Evolutionary conservation across 257 asterid species (phyloP).

Genomic region (Fraxinus anomala): DNA sequence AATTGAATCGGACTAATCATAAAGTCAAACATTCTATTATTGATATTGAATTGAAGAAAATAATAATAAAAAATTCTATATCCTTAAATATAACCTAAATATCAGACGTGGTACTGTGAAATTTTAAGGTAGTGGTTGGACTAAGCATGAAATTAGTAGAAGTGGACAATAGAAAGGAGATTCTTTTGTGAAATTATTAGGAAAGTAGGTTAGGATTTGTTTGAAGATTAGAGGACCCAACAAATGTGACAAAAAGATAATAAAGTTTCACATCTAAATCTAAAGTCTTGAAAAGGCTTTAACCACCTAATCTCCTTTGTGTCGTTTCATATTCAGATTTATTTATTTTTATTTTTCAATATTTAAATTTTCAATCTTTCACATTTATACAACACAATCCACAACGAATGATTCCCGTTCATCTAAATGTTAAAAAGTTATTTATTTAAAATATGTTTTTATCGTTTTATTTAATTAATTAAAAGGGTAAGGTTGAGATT

Average conservation of each 20-base stretch:
- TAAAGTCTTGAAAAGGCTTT: neutral
- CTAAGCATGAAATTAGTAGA: neutral
- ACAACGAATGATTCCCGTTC: too few relatives aligned
- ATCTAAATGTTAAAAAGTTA: too few relatives aligned
- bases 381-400: too few relatives aligned
- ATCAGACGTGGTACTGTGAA: neutral
- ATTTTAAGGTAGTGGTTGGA: neutral
- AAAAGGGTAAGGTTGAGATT: too few relatives aligned
- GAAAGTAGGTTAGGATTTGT: neutral
- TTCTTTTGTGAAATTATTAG: neutral
- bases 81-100: neutral
- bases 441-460: too few relatives aligned
- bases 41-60: too few relatives aligned
- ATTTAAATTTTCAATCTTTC: too few relatives aligned
- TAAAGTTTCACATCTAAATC: too few relatives aligned
- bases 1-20: too few relatives aligned
- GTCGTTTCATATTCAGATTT: neutral
- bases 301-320: neutral
- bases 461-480: too few relatives aligned
- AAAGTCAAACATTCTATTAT: too few relatives aligned
- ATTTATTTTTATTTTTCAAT: too few relatives aligned
- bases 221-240: neutral
- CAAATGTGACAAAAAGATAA: neutral
- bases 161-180: neutral
- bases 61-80: neutral